Percentiles rank a stretch among this genome's conserved stretches.
Evolutionary conservation across 148 eudicot genomes (phyloP).

Genomic region (Agrostemma githago): DNA sequence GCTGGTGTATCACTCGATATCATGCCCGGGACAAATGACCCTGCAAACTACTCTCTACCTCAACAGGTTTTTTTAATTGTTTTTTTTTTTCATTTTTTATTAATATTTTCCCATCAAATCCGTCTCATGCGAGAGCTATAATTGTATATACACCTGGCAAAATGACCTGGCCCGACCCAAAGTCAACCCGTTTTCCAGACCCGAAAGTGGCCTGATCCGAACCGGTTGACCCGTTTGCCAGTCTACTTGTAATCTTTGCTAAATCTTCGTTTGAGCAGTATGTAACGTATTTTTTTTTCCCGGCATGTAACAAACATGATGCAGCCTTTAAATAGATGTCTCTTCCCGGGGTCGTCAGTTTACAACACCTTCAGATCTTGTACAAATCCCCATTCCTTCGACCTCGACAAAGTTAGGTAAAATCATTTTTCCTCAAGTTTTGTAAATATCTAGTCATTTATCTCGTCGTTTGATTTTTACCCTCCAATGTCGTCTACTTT

Average conservation of each 20-base stretch:
- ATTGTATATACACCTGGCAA: too few relatives aligned
- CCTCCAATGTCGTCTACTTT: too few relatives aligned
- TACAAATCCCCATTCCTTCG: constrained; percentile 82
- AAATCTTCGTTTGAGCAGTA: not conserved
- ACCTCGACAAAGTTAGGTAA: constrained; percentile 74
- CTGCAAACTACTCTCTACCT: constrained; percentile 83
- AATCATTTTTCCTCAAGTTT: not conserved
- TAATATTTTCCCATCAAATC: too few relatives aligned
- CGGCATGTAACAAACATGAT: constrained; percentile 16
- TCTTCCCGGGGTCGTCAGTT: constrained; percentile 81
- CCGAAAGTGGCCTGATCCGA: too few relatives aligned
- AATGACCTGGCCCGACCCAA: too few relatives aligned
- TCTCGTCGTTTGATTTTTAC: not conserved
- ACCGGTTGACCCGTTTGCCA: too few relatives aligned
- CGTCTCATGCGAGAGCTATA: too few relatives aligned
- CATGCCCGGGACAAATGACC: constrained; percentile 88
- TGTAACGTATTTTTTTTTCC: constrained; percentile 11
- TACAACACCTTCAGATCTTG: constrained; percentile 90
- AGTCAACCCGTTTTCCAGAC: too few relatives aligned
- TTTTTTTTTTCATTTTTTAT: too few relatives aligned
- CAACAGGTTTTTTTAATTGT: constrained; percentile 60
- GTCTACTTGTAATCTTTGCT: not conserved
- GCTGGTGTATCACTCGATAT: constrained; percentile 80
- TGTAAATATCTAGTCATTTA: not conserved
- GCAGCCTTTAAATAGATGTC: constrained; percentile 87